phyloP scores from a whole-genome alignment of 2,329 filamentous ascomycete species.

The Arthrobotrys megalospora region DNA sequence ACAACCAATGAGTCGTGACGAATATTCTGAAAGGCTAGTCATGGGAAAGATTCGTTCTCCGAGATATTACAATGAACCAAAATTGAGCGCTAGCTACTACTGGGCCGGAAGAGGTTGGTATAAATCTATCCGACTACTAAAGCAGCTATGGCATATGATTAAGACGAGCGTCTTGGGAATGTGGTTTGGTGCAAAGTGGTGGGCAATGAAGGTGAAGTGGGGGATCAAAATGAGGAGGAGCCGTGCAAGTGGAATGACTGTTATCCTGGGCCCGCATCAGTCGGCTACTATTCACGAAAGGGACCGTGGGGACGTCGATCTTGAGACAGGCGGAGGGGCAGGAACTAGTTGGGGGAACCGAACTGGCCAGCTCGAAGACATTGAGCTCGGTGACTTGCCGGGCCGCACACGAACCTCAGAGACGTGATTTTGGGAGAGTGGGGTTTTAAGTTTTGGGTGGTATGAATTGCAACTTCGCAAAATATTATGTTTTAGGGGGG shows the following conservation, averaged over 20 bases:
- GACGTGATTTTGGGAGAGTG: not conserved
- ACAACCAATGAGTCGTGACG: not conserved
- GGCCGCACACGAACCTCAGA: not conserved
- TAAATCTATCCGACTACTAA: not conserved
- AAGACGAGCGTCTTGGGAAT: slow-evolving; percentile 14
- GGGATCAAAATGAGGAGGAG: slow-evolving; percentile 12
- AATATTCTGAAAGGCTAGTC: not conserved
- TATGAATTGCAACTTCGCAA: not conserved
- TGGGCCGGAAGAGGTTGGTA: slow-evolving; percentile 12
- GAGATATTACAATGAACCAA: slow-evolving; percentile 18
- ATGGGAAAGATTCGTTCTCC: slow-evolving; percentile 20
- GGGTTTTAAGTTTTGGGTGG: not conserved
- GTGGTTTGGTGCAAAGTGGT: slow-evolving; percentile 30
- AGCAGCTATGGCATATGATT: slow-evolving; percentile 4
- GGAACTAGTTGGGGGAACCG: not conserved
- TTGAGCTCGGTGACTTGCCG: slow-evolving; percentile 2
- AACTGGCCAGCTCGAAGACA: not conserved
- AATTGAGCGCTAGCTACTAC: slow-evolving; percentile 29
- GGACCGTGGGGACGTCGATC: not conserved
- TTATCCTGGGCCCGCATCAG: not conserved
- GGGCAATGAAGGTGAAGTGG: slow-evolving; percentile 25
- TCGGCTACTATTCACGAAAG: not conserved
- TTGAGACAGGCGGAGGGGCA: not conserved
- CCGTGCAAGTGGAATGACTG: slow-evolving; percentile 4
- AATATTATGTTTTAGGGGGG: not conserved